Conservation (phyloP, 2,329 filamentous ascomycete genomes). For the Apiospora hydei region DNA sequence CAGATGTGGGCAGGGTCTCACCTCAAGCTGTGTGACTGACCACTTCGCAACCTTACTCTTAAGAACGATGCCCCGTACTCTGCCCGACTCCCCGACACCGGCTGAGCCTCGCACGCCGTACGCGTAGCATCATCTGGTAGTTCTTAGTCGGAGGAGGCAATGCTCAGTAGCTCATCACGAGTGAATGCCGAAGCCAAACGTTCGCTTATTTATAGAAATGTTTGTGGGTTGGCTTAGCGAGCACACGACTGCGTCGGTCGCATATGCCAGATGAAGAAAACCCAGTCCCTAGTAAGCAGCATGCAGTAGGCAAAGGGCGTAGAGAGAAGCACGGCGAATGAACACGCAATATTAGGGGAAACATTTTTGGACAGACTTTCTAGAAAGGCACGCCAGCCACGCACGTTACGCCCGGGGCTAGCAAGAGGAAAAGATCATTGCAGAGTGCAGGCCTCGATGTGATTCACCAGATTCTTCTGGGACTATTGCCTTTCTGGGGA, state of each 20-base stretch:
- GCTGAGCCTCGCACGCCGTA: background rate
- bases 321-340: background rate
- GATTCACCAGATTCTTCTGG: background rate
- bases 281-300: background rate
- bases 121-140: background rate
- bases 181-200: background rate
- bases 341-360: background rate
- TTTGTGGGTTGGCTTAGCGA: background rate
- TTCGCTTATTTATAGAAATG: background rate
- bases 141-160: background rate
- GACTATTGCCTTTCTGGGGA: conserved; percentile 10
- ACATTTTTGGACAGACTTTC: background rate
- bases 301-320: background rate
- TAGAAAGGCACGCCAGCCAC: background rate
- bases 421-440: background rate
- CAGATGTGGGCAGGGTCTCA: conserved; percentile 9
- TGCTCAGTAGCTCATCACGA: conserved; percentile 8
- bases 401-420: background rate
- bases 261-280: background rate
- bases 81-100: background rate
- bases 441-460: background rate
- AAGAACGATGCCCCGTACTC: background rate
- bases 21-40: background rate
- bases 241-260: background rate
- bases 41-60: background rate